These are phyloP conservation scores for Talaromyces sp. DNA, from an alignment of 2,329 filamentous ascomycete genomes.

Conservation along the genomic window DNA sequence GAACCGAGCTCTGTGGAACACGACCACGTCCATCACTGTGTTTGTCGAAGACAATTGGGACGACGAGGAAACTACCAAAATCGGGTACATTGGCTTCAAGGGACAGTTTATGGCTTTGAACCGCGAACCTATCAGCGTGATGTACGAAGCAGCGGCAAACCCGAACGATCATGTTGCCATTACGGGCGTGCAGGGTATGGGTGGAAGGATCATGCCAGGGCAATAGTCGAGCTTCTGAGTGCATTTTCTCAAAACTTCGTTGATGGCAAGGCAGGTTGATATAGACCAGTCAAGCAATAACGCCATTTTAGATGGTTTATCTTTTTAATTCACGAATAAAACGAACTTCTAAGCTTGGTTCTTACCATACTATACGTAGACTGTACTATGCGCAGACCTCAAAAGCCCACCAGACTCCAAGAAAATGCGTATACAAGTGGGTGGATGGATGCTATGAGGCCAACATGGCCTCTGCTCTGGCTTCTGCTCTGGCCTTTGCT, in stretches of 20 bases:
- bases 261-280: background rate
- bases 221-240: slow-evolving; percentile 22
- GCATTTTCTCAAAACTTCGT: background rate
- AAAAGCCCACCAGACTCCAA: background rate
- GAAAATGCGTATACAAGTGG: background rate
- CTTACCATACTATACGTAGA: background rate
- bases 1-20: slow-evolving; percentile 81
- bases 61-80: slow-evolving; percentile 70
- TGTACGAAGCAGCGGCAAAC: slow-evolving; percentile 93
- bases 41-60: slow-evolving; percentile 94
- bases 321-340: background rate
- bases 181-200: slow-evolving; percentile 35
- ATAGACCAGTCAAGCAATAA: background rate
- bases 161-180: slow-evolving; percentile 68
- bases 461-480: slow-evolving; percentile 19
- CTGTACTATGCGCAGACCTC: background rate
- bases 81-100: slow-evolving; percentile 86
- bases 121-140: slow-evolving; percentile 72
- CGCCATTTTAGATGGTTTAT: background rate
- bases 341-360: background rate
- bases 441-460: slow-evolving; percentile 11
- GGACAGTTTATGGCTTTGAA: slow-evolving; percentile 89
- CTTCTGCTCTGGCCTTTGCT: slow-evolving; percentile 24
- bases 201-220: slow-evolving; percentile 36
- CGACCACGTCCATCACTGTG: slow-evolving; percentile 71